Evolutionary conservation across 2,329 filamentous ascomycete genomes (phyloP).

Genomic region (Botryotinia narcissicola): DNA sequence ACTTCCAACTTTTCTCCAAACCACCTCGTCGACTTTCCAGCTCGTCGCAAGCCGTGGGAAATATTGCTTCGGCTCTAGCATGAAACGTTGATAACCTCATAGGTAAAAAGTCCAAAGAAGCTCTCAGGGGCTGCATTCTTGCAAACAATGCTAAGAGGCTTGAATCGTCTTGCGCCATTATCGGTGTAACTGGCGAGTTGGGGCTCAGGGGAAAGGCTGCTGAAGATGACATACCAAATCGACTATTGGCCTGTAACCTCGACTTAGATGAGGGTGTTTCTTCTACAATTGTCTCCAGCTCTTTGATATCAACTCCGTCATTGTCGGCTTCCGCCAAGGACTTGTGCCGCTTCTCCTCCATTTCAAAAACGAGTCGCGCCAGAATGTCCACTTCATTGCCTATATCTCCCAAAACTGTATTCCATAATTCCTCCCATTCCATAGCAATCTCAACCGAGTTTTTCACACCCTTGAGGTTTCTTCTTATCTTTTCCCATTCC

Average conservation of each 20-base stretch:
- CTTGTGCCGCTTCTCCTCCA: slow-evolving; percentile 92
- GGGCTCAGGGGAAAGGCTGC: slow-evolving; percentile 59
- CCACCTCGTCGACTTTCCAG: slow-evolving; percentile 70
- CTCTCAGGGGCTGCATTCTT: slow-evolving; percentile 88
- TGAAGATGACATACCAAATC: slow-evolving; percentile 65
- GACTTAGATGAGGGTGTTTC: slow-evolving; percentile 64
- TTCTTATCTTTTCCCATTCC: slow-evolving; percentile 82
- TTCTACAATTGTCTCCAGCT: slow-evolving; percentile 90
- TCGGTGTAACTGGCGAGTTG: slow-evolving; percentile 56
- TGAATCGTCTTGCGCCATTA: slow-evolving; percentile 73
- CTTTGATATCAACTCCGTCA: slow-evolving; percentile 73
- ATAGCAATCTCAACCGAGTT: slow-evolving; percentile 93
- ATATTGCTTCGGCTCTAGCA: slow-evolving; percentile 69
- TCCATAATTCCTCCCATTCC: slow-evolving; percentile 99
- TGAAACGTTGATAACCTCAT: slow-evolving; percentile 92
- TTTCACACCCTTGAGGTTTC: slow-evolving; percentile 74
- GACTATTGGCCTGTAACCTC: slow-evolving; percentile 56
- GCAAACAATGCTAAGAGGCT: slow-evolving; percentile 88
- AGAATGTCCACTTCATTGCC: slow-evolving; percentile 82
- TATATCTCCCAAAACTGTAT: slow-evolving; percentile 88
- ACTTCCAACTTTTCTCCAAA: slow-evolving; percentile 83
- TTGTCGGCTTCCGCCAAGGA: slow-evolving; percentile 62
- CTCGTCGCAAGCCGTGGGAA: slow-evolving; percentile 89
- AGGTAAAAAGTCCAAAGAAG: slow-evolving; percentile 90
- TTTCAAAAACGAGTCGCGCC: slow-evolving; percentile 83